These are phyloP conservation scores for Pelargonium exstipulatum DNA, from an alignment of 441 rosid genomes.

Conservation along the genomic window DNA sequence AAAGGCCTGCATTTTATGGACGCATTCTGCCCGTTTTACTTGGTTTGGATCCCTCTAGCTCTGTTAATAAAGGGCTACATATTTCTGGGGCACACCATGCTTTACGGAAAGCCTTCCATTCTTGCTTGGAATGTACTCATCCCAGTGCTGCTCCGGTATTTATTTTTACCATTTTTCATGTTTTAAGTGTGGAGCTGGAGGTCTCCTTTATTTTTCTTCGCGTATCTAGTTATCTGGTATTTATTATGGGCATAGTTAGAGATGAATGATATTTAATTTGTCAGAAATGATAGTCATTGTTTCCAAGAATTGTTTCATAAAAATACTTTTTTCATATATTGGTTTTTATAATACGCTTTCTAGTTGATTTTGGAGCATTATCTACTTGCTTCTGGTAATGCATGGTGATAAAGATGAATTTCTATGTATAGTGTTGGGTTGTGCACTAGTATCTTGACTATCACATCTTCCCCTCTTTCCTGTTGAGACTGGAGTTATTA, in stretches of 20 bases:
- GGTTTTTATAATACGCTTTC: too few species aligned
- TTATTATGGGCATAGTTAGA: not conserved
- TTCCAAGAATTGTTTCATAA: not conserved
- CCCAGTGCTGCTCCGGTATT: conserved; percentile 97
- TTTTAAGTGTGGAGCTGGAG: not conserved
- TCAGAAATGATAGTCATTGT: not conserved
- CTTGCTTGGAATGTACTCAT: conserved; percentile 82
- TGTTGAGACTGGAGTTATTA: not conserved
- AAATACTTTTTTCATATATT: not conserved
- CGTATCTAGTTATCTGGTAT: not conserved
- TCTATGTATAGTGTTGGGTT: too few species aligned
- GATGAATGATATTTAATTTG: not conserved
- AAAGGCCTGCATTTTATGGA: conserved; percentile 88
- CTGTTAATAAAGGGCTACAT: conserved; percentile 54
- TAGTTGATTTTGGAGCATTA: too few species aligned
- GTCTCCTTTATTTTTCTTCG: not conserved
- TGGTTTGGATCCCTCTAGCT: conserved; percentile 72
- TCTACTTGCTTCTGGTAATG: too few species aligned
- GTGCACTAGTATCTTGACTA: not conserved
- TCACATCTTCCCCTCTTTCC: not conserved
- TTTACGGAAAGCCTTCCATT: conserved; percentile 61
- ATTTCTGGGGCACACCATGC: conserved; percentile 65
- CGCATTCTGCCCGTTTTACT: conserved; percentile 91
- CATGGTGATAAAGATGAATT: too few species aligned
- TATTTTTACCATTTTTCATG: conserved; percentile 14